Evolutionary conservation across 768 basidiomycete genomes (phyloP).

Genomic region (Xerocomus potaroensis): DNA sequence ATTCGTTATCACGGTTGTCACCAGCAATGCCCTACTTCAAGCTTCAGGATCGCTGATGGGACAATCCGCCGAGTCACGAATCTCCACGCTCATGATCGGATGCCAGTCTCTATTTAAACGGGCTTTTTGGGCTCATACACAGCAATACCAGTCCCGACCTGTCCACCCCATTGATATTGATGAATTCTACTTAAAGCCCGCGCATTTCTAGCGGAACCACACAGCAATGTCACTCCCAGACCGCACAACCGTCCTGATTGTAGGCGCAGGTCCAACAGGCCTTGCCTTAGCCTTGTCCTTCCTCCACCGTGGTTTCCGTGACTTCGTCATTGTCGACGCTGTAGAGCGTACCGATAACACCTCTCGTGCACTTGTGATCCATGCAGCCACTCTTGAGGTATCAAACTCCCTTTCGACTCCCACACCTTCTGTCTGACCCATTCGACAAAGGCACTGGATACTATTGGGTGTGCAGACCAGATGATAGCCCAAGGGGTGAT

Average conservation of each 20-base stretch:
- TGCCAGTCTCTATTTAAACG: too few relatives aligned
- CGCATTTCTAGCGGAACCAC: too few relatives aligned
- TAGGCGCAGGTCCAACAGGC: constrained; percentile 53
- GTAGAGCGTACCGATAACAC: constrained; percentile 31
- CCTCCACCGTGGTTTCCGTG: constrained; percentile 35
- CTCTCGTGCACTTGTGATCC: constrained; percentile 46
- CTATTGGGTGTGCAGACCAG: constrained; percentile 38
- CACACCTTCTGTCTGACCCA: constrained; percentile 26
- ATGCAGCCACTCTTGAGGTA: constrained; percentile 56
- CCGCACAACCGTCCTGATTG: constrained; percentile 42
- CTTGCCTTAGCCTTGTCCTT: constrained; percentile 49
- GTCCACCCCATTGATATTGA: too few relatives aligned
- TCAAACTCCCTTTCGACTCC: background rate
- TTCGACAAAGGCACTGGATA: constrained; percentile 40
- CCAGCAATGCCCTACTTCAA: too few relatives aligned
- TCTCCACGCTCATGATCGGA: too few relatives aligned
- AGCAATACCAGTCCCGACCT: too few relatives aligned
- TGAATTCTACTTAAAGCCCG: too few relatives aligned
- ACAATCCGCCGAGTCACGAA: too few relatives aligned
- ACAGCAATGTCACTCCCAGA: constrained; percentile 29
- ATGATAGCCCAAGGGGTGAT: constrained; percentile 40
- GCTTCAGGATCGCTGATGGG: too few relatives aligned
- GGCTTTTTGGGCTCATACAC: too few relatives aligned
- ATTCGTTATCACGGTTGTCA: too few relatives aligned
- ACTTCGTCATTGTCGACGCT: constrained; percentile 45